phyloP scores from a whole-genome alignment of 306 rosid genomes.

The Myrica gale region DNA sequence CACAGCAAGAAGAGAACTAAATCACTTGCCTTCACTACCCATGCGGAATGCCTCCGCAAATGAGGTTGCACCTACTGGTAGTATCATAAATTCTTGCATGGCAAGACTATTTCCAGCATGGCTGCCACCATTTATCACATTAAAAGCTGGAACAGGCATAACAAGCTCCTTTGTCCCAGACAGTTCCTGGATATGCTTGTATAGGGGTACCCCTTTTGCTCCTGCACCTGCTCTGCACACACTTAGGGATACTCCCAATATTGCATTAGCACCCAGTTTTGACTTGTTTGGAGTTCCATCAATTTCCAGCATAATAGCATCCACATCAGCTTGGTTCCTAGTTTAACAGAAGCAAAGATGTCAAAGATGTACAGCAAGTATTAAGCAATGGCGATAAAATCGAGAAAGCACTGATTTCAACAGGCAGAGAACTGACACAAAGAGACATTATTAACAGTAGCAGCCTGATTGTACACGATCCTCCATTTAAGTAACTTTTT shows the following conservation, averaged over 20 bases:
- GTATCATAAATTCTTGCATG: slow-evolving; percentile 97
- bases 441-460: slow-evolving; percentile 6
- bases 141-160: slow-evolving; percentile 98
- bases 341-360: slow-evolving; percentile 19
- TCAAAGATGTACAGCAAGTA: slow-evolving; percentile 25
- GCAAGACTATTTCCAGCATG: slow-evolving; percentile 98
- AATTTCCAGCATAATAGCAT: slow-evolving; percentile 87
- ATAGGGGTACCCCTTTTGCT: slow-evolving; percentile 85
- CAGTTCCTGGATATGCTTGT: slow-evolving; percentile 84
- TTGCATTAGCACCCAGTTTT: slow-evolving; percentile 94
- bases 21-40: slow-evolving; percentile 95
- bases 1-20: slow-evolving; percentile 1
- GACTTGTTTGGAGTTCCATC: slow-evolving; percentile 98
- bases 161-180: slow-evolving; percentile 91
- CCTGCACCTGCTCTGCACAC: slow-evolving; percentile 98
- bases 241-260: slow-evolving; percentile 89
- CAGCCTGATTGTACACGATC: background rate
- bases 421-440: slow-evolving; percentile 7
- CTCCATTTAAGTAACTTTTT: background rate
- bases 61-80: slow-evolving; percentile 90
- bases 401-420: slow-evolving; percentile 5
- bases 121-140: slow-evolving; percentile 94
- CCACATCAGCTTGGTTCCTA: slow-evolving; percentile 88
- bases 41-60: slow-evolving; percentile 85
- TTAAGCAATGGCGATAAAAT: background rate